phyloP scores from a whole-genome alignment of 2,329 filamentous ascomycete species.

The Aureobasidium musti region DNA sequence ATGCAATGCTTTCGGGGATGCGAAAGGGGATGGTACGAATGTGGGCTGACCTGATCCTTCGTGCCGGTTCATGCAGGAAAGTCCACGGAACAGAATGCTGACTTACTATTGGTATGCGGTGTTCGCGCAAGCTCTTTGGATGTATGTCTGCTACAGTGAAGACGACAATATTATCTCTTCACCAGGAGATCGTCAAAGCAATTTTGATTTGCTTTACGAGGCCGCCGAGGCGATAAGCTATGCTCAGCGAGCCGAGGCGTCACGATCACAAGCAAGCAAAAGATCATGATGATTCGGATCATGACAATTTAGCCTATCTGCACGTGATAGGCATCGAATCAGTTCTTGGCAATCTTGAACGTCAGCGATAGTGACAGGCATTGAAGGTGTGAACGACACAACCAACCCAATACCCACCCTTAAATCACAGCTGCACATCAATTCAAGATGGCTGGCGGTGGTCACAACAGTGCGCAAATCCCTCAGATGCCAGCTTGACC shows the following conservation, averaged over 20 bases:
- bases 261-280: not conserved
- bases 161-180: not conserved
- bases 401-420: constrained; percentile 3
- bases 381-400: constrained; percentile 4
- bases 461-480: constrained; percentile 39
- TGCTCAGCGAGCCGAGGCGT: not conserved
- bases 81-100: not conserved
- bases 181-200: not conserved
- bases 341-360: constrained; percentile 17
- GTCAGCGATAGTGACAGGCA: constrained; percentile 19
- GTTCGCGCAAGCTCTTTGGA: not conserved
- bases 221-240: not conserved
- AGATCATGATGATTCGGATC: not conserved
- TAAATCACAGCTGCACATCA: constrained; percentile 23
- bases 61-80: not conserved
- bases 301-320: not conserved
- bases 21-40: not conserved
- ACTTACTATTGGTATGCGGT: not conserved
- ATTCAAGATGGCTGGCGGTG: constrained; percentile 41
- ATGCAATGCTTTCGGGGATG: not conserved
- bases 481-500: not conserved
- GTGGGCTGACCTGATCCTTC: not conserved
- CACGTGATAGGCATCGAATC: constrained; percentile 5
- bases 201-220: not conserved
- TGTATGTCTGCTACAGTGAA: not conserved